phyloP scores from a whole-genome alignment of 306 rosid species.

The Cercis canadensis region DNA sequence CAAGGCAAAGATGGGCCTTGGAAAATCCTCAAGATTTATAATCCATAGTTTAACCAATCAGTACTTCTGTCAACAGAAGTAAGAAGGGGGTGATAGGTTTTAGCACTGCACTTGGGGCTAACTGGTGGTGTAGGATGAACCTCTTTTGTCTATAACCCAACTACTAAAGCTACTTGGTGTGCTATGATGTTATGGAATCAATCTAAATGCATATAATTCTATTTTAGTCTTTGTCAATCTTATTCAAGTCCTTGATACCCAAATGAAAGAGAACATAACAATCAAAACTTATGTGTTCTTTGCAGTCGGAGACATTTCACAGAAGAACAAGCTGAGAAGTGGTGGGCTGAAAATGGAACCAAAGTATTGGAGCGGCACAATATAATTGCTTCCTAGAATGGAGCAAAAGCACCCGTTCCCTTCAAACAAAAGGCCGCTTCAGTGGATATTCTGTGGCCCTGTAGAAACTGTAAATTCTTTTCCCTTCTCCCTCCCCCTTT shows the following conservation, averaged over 20 bases:
- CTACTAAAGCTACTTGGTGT: neutral
- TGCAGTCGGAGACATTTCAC: constrained; percentile 90
- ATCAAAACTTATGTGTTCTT: neutral
- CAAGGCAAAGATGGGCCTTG: neutral
- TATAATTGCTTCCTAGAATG: constrained; percentile 53
- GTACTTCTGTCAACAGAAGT: too few relatives aligned
- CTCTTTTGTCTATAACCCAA: neutral
- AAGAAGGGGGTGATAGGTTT: too few relatives aligned
- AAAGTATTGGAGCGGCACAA: constrained; percentile 70
- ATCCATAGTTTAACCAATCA: too few relatives aligned
- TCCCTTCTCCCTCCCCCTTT: constrained; percentile 38
- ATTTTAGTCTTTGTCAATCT: neutral
- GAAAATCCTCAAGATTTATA: too few relatives aligned
- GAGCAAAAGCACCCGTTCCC: constrained; percentile 33
- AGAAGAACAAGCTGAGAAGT: constrained; percentile 77
- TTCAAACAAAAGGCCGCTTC: constrained; percentile 20
- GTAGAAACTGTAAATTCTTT: constrained; percentile 55
- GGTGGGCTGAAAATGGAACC: constrained; percentile 91
- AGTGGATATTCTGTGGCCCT: constrained; percentile 31
- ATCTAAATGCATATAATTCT: neutral
- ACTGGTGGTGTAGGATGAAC: neutral
- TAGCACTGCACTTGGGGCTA: too few relatives aligned
- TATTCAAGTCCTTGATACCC: neutral
- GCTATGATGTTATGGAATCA: neutral
- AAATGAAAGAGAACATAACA: too few relatives aligned